Base-by-base conservation (phyloP, 257 asterid species). In the Scutellaria minor region DNA sequence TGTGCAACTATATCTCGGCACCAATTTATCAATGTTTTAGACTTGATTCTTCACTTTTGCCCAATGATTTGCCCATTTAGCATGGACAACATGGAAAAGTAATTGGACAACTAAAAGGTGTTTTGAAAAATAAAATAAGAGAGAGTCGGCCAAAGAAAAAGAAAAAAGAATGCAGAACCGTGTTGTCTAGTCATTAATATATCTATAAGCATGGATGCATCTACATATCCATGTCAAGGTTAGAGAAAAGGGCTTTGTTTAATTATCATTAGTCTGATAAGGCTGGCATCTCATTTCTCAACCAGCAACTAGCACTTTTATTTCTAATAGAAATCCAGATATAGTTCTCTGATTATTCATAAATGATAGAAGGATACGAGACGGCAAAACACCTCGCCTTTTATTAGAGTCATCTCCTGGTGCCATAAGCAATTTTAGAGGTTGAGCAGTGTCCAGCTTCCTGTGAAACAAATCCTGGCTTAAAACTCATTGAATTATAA, bases 381-480 rank as follows among this genome's bases (percentile, higher is more conserved):
- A 85, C 62, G 91, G 80, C 73, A 80, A 64, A 77, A 77, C 89
- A 67, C 96, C 97, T 80, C 83, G 78, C 84, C 79, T 85, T 83
- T 86, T 95, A 81, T 84, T 82, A 65, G 91, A 81, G 41, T 95
- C 97, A 66, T 95, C 99, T 70, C 83, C 83, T 66, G 97, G 67
- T 40, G 88, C 83, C 7, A 83, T 85, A 75, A 92, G 93, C 87
- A 95, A 74, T 80, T 88, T 95, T 64, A 79, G 75, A 69, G 97
- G 90, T 77, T 84, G 93, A 42, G 83, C 74, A 62, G 81, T 61
- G 68, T 82, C 92, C 81, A 80, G 74, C 75, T 78, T 86, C 95
- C 99, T 95, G 84, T 22, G 54, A 75, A 82, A 78, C 58, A 81
- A 81, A 52, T 9, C 57, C 62, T 13, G 39, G 73, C 68, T 72